Base-by-base conservation (phyloP, 108 stramenopile species). In the Schizochytrium sp. region DNA sequence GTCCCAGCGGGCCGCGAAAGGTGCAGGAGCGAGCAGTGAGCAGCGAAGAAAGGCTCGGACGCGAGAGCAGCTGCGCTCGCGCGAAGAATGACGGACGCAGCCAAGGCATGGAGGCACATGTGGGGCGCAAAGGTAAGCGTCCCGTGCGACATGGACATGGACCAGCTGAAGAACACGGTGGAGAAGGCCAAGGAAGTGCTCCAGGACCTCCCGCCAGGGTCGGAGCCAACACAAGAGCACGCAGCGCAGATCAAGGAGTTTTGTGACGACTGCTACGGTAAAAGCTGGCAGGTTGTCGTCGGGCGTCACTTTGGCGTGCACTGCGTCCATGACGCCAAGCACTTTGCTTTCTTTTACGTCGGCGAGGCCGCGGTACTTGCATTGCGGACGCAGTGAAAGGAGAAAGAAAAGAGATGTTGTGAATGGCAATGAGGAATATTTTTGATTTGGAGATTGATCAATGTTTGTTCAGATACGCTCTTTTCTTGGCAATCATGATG, bases 121-220 rank as follows among this genome's bases (percentile, higher is more conserved):
- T 83, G 76, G 76, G 76, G 51, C 48, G 76, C 76, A 43, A 83
- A 83, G 76, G 76, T 83, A 45, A 83, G 51, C 48, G 51, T 83
- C n/a, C 76, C 76, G 45, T 83, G 76, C 76, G 76, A 83, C 51
- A 83, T 83, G 76, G 76, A 83, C 4, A 53, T 83, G 76, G 76
- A 83, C 51, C 76, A 83, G 76, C 76, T 83, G 18, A 47, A 53
- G 76, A 47, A 83, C 48, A 83, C 51, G 25, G 51, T 83, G 5
- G 76, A 83, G 28, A 83, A 83, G 51, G 45, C 76, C 76, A 83
- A 83, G 51, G 76, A 83, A 23, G 76, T 83, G 45, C 76, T 83
- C 43, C n/a, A 47, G 28, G 76, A 83, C 76, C 76, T 83, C 76
- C 51, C 76, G 45, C 76, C 76, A 25, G 76, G 76, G 28, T 53